Percentiles rank a stretch among this genome's conserved stretches.
Conservation (phyloP, 1,139 yeast species). For the Zygosaccharomyces pseudobailii region DNA sequence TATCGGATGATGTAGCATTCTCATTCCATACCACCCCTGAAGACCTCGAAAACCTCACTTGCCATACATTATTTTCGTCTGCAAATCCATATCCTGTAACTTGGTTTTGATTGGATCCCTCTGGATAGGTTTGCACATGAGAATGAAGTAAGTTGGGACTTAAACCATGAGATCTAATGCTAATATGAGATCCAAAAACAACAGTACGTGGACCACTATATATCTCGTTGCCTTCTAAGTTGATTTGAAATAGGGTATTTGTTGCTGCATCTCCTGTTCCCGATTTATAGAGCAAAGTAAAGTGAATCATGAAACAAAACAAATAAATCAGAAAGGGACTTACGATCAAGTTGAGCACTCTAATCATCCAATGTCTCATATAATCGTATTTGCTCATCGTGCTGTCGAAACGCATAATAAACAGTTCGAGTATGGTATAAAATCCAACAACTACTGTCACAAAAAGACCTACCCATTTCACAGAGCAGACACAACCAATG, state of each 20-base stretch:
- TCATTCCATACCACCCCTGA: constrained; percentile 30
- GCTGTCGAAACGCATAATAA: constrained; percentile 51
- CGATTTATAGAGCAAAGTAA: constrained; percentile 62
- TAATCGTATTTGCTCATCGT: constrained; percentile 42
- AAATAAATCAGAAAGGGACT: constrained; percentile 72
- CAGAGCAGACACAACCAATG: constrained; percentile 89
- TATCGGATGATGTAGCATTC: constrained; percentile 27
- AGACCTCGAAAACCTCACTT: constrained; percentile 46
- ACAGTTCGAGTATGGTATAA: constrained; percentile 74
- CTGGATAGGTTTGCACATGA: constrained; percentile 63
- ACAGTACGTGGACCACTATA: constrained; percentile 57
- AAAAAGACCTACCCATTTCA: constrained; percentile 94
- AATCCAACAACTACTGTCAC: constrained; percentile 79
- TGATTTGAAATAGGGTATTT: constrained; percentile 65
- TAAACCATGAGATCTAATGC: constrained; percentile 68
- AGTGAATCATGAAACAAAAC: constrained; percentile 74
- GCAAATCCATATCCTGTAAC: constrained; percentile 72
- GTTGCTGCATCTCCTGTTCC: constrained; percentile 79
- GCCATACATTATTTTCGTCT: constrained; percentile 64
- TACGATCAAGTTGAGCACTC: constrained; percentile 63
- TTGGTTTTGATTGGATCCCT: constrained; percentile 70
- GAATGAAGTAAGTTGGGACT: constrained; percentile 70
- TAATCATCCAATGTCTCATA: constrained; percentile 61
- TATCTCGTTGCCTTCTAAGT: constrained; percentile 52
- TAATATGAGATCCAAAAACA: constrained; percentile 55